phyloP scores from a whole-genome alignment of 202 grass and related monocot genomes.

The Carex sylvatica region DNA sequence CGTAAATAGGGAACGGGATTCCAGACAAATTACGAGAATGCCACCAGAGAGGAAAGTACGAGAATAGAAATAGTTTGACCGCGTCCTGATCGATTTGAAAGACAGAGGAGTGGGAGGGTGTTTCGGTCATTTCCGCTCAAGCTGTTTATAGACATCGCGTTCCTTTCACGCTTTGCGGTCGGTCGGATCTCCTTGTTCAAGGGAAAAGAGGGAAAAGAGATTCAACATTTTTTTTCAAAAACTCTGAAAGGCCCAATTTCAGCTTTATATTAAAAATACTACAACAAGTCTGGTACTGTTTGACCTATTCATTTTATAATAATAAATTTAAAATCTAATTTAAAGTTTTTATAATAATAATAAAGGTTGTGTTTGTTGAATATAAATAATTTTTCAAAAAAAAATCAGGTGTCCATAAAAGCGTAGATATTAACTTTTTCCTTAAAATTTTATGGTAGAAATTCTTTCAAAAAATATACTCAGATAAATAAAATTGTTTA shows the following conservation, averaged over 20 bases:
- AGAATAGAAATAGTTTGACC: background rate
- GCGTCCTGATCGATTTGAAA: background rate
- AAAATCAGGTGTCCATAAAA: background rate
- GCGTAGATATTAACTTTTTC: background rate
- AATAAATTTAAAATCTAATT: background rate
- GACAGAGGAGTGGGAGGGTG: background rate
- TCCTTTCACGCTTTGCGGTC: conserved; percentile 30
- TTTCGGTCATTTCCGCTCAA: background rate
- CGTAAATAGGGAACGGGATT: background rate
- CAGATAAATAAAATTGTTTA: background rate
- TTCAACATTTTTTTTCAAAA: background rate
- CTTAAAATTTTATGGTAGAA: background rate
- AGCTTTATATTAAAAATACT: background rate
- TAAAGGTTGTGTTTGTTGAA: background rate
- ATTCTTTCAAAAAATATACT: background rate
- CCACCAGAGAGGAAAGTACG: background rate
- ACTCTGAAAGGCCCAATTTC: background rate
- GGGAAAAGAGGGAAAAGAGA: conserved; percentile 15
- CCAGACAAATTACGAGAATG: background rate
- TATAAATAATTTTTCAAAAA: too few relatives aligned
- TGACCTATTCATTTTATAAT: background rate
- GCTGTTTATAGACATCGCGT: conserved; percentile 25
- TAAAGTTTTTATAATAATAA: background rate
- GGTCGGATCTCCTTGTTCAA: conserved; percentile 19
- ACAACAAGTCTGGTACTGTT: background rate